A percentile compares a stretch with the other conserved stretches of the same genome.
phyloP scores from a whole-genome alignment of 78 protist species.

The Dictyostelium firmibasis region DNA sequence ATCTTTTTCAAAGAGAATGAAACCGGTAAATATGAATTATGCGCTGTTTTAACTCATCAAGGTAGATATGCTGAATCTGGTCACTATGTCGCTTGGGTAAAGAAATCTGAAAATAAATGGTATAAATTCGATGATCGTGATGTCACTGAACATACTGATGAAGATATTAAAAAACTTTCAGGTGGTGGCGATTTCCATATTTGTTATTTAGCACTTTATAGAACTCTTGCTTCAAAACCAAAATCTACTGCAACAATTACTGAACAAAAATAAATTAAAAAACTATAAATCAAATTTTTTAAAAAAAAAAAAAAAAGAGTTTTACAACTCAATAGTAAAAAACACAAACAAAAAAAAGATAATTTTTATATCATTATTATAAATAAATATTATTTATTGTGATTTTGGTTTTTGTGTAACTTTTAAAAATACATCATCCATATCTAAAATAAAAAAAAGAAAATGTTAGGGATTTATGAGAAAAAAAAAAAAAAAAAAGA shows the following conservation, averaged over 20 bases:
- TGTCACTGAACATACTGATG: constrained; percentile 79
- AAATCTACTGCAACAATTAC: not conserved
- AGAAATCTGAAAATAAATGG: constrained; percentile 84
- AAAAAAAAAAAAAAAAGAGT: too few species aligned
- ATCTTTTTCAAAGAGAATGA: constrained; percentile 1
- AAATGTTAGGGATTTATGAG: not conserved
- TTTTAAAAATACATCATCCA: constrained; percentile 34
- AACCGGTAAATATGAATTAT: constrained; percentile 93
- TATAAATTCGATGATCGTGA: constrained; percentile 91
- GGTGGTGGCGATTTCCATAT: constrained; percentile 95
- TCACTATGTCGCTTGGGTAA: constrained; percentile 96
- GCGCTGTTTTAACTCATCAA: constrained; percentile 92
- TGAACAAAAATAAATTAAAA: not conserved
- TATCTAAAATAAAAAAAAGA: not conserved
- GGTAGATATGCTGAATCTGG: constrained; percentile 96
- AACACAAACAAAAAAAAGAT: too few species aligned
- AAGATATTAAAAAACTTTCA: constrained; percentile 82
- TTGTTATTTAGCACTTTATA: constrained; percentile 91
- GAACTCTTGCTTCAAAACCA: not conserved
- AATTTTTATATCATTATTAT: too few species aligned
- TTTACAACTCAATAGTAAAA: too few species aligned
- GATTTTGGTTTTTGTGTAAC: not conserved
- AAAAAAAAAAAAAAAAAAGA: too few species aligned
- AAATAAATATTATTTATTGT: not conserved
- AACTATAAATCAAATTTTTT: not conserved